Percentiles rank a stretch among this genome's conserved stretches.
Evolutionary conservation across 495 filamentous ascomycete species (phyloP).

Genomic region (Neurospora africana): DNA sequence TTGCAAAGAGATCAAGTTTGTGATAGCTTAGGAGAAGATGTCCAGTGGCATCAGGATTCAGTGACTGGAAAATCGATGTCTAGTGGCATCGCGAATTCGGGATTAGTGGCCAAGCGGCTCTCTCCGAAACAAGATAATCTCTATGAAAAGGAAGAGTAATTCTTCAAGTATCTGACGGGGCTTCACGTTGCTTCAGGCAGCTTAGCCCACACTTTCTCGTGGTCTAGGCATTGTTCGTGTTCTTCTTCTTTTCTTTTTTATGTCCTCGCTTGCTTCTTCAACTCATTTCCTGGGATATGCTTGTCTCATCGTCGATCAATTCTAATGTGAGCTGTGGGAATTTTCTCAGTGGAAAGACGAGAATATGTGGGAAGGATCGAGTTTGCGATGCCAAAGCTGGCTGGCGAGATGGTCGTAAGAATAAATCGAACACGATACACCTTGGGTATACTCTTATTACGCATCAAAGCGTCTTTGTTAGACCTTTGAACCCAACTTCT

Average conservation of each 20-base stretch:
- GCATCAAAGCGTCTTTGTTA: too few species aligned
- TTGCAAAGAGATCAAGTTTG: not conserved
- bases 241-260: not conserved
- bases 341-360: not conserved
- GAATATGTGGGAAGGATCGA: not conserved
- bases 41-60: not conserved
- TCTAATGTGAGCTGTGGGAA: not conserved
- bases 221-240: not conserved
- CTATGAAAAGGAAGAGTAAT: not conserved
- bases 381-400: too few species aligned
- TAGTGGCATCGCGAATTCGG: not conserved
- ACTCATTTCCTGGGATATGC: not conserved
- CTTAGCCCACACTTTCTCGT: not conserved
- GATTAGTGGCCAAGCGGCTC: not conserved
- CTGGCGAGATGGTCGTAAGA: too few species aligned
- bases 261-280: not conserved
- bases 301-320: not conserved
- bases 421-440: too few species aligned
- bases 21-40: not conserved
- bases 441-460: too few species aligned
- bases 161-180: not conserved
- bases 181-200: not conserved
- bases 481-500: too few species aligned
- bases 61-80: not conserved
- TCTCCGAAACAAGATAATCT: not conserved